Conservation (phyloP, 257 asterid species). For the Gynochthodes officinalis region DNA sequence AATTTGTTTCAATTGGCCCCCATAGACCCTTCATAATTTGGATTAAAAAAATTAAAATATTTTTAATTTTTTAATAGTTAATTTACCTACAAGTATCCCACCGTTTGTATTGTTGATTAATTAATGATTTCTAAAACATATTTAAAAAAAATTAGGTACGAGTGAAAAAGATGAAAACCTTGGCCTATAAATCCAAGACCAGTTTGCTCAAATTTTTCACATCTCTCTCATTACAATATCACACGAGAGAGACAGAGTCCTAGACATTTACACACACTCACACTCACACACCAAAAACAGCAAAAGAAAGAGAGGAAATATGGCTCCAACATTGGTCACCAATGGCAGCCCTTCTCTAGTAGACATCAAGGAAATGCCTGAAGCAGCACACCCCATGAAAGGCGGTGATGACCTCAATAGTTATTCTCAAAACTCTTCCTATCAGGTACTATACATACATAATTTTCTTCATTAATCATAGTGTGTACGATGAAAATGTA, state of each 20-base stretch:
- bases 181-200: conserved; percentile 8
- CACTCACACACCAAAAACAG: neutral
- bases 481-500: no score
- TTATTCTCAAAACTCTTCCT: conserved; percentile 15
- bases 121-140: no score
- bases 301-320: neutral
- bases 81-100: no score
- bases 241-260: neutral
- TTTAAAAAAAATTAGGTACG: neutral
- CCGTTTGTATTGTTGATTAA: no score
- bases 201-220: neutral
- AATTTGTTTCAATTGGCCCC: no score
- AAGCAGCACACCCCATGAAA: conserved; percentile 18
- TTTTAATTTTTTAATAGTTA: no score
- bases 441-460: conserved; percentile 13
- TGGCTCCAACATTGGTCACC: conserved; percentile 10
- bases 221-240: conserved; percentile 2
- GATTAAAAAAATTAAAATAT: no score
- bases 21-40: no score
- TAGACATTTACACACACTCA: neutral
- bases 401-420: conserved; percentile 18
- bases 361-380: neutral
- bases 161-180: neutral
- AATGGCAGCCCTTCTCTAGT: neutral
- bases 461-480: no score